Base-by-base conservation (phyloP, 2,329 filamentous ascomycete species). In the Chalara sp. region DNA sequence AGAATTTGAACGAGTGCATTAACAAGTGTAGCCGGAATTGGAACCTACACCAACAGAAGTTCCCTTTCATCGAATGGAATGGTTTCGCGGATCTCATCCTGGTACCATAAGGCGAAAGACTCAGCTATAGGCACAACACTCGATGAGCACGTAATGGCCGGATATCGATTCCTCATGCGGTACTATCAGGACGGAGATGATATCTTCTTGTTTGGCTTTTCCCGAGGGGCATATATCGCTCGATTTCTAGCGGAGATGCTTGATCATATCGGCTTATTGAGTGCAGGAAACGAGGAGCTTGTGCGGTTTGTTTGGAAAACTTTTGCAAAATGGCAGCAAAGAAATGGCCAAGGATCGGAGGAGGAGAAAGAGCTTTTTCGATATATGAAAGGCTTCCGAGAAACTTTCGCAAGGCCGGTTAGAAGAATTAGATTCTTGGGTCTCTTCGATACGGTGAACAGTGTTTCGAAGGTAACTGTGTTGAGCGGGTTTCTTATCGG, bases 251-350 rank as follows among this genome's bases (percentile, higher is more conserved):
- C 88, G 0, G 87, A 93, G 63, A 92, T 92, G 88, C 75, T 93
- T 6, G 87, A 93, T 61, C 84, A 87, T 58, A 83, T 93, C 49
- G 89, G 89, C 1, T 73, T 95, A 0, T 73, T 95, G 11, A 85
- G 84, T 6, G 83, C 87, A 50, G 89, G 88, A 6, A 95, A 95
- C 59, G 89, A 95, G 62, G 89, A 93, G 58, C 85, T 93, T 82
- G 82, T 89, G 47, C 75, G 78, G 4, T 95, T 95, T 64, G 88
- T 87, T 0, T 93, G 88, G 87, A 90, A 87, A 64, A 84, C 85
- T 0, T 90, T 89, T 61, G 8, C 35, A n/a, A 37, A n/a, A 37
- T 37, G 35, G 35, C 35, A 37, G 35, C 35, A 37, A 37, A 8
- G 35, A 10, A 37, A 37, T 37, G 35, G 35, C 8, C 8, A 37